phyloP scores from a whole-genome alignment of 2,329 filamentous ascomycete species.

The Cytospora mali region DNA sequence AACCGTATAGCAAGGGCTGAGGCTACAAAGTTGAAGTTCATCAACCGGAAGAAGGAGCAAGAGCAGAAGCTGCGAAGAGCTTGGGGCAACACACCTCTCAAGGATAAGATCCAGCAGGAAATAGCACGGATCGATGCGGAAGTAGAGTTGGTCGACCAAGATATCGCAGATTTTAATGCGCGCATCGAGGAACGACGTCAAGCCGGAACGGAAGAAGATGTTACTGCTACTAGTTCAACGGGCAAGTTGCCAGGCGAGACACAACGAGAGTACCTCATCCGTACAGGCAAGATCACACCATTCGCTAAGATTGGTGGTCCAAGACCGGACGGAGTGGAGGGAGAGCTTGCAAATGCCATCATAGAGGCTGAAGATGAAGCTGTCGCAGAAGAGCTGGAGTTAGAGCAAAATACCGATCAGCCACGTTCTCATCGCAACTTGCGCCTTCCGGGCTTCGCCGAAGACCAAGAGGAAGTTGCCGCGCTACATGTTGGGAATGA shows the following conservation, averaged over 20 bases:
- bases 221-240: slow-evolving; percentile 49
- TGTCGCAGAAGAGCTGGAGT: slow-evolving; percentile 51
- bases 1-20: slow-evolving; percentile 64
- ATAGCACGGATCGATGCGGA: slow-evolving; percentile 67
- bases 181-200: slow-evolving; percentile 77
- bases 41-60: slow-evolving; percentile 63
- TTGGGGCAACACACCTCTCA: slow-evolving; percentile 50
- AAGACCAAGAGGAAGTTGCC: slow-evolving; percentile 44
- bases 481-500: slow-evolving; percentile 48
- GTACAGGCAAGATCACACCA: slow-evolving; percentile 96
- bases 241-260: slow-evolving; percentile 76
- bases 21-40: slow-evolving; percentile 59
- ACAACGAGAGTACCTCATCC: slow-evolving; percentile 85
- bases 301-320: slow-evolving; percentile 78
- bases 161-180: slow-evolving; percentile 77
- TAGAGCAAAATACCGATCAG: slow-evolving; percentile 45
- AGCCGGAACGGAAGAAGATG: slow-evolving; percentile 49
- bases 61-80: slow-evolving; percentile 50
- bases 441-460: slow-evolving; percentile 71
- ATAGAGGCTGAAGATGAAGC: slow-evolving; percentile 81
- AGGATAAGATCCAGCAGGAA: slow-evolving; percentile 63
- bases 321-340: slow-evolving; percentile 62
- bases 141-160: slow-evolving; percentile 66
- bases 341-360: slow-evolving; percentile 75
- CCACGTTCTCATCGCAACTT: slow-evolving; percentile 72